These are phyloP conservation scores for Alternaria infectoria DNA, from an alignment of 2,329 filamentous ascomycete genomes.

Conservation along the genomic window DNA sequence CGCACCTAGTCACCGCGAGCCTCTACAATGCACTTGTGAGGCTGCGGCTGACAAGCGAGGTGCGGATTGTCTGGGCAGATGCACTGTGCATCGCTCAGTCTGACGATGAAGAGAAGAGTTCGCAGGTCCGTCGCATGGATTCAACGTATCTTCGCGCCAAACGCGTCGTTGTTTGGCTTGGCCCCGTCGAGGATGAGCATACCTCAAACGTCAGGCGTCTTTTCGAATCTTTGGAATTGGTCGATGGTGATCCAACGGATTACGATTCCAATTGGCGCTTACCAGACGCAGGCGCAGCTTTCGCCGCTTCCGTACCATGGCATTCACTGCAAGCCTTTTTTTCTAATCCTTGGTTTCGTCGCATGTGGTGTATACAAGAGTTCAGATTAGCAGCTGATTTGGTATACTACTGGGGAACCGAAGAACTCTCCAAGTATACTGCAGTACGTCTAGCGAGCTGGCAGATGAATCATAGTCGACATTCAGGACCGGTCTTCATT, in stretches of 20 bases:
- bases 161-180: background rate
- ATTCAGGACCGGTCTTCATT: rapidly evolving
- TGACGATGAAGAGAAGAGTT: background rate
- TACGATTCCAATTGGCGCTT: background rate
- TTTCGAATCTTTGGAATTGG: background rate
- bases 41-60: background rate
- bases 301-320: background rate
- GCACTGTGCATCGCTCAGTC: background rate
- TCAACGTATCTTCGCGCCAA: background rate
- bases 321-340: background rate
- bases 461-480: rapidly evolving
- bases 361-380: background rate
- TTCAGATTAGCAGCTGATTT: background rate
- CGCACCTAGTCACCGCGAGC: background rate
- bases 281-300: background rate
- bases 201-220: background rate
- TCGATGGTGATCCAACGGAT: background rate
- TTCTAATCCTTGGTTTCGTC: background rate
- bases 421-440: background rate
- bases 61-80: background rate
- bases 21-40: background rate
- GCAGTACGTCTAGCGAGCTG: background rate
- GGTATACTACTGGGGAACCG: background rate
- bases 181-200: background rate
- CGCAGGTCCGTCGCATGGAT: background rate